phyloP scores from a whole-genome alignment of 2,329 filamentous ascomycete genomes.

The Paraconiothyrium brasiliense region DNA sequence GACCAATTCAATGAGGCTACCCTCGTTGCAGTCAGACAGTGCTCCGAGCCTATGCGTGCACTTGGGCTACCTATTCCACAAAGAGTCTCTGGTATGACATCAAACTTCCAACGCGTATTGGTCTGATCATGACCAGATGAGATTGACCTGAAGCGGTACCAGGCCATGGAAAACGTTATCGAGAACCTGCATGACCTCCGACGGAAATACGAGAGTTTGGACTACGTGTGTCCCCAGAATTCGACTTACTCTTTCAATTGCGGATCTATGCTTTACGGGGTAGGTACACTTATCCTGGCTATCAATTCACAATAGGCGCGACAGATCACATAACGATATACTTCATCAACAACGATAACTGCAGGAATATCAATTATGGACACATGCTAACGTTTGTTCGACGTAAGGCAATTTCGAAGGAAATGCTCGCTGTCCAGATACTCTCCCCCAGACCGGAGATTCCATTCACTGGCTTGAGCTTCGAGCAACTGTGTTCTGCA shows the following conservation, averaged over 20 bases:
- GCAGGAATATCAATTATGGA: too few relatives aligned
- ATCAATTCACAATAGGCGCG: neutral
- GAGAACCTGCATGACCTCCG: neutral
- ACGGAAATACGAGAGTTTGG: neutral
- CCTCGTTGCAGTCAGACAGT: constrained; percentile 18
- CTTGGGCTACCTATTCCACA: constrained; percentile 13
- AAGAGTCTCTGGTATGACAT: neutral
- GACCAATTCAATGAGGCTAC: constrained; percentile 23
- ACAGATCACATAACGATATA: too few relatives aligned
- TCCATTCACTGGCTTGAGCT: neutral
- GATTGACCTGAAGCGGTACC: neutral
- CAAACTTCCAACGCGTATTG: too few relatives aligned
- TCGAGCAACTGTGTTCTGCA: neutral
- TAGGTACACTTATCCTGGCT: neutral
- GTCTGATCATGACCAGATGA: neutral
- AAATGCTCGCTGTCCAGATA: neutral
- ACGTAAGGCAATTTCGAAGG: neutral
- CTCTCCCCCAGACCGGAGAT: neutral
- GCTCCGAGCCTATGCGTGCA: neutral
- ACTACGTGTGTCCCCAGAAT: neutral
- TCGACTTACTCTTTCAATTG: neutral
- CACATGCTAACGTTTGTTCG: neutral
- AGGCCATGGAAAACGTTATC: neutral
- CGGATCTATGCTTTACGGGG: constrained; percentile 1
- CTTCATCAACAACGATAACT: too few relatives aligned